A percentile compares a stretch with the other conserved stretches of the same genome.
Conservation (phyloP, 805 yeast species). For the Schizosaccharomyces pombe region DNA sequence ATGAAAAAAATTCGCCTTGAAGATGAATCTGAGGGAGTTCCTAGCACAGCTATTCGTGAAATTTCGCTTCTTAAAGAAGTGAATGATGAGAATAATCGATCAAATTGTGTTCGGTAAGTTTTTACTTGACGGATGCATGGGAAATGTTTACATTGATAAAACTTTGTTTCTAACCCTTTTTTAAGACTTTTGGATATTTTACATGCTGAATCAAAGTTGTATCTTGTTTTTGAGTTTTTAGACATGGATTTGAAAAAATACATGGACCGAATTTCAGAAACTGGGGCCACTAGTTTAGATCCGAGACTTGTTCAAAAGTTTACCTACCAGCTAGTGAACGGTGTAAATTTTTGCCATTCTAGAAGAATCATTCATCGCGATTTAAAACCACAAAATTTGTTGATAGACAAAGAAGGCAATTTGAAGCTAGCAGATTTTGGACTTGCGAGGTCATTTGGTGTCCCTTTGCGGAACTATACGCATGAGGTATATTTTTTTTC, state of each 20-base stretch:
- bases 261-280: slow-evolving; percentile 86
- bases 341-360: slow-evolving; percentile 74
- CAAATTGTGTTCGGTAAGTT: slow-evolving; percentile 14
- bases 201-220: slow-evolving; percentile 77
- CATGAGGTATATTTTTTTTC: slow-evolving; percentile 58
- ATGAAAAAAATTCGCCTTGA: slow-evolving; percentile 84
- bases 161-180: background rate
- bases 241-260: slow-evolving; percentile 88
- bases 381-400: slow-evolving; percentile 82
- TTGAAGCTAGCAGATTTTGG: slow-evolving; percentile 84
- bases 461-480: slow-evolving; percentile 86
- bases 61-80: slow-evolving; percentile 83
- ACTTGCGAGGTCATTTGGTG: slow-evolving; percentile 89
- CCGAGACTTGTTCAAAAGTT: slow-evolving; percentile 77
- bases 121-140: background rate
- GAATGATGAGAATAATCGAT: slow-evolving; percentile 78
- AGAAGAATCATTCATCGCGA: slow-evolving; percentile 89
- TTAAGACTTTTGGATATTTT: slow-evolving; percentile 56
- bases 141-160: too few species aligned
- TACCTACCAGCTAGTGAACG: slow-evolving; percentile 55
- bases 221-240: slow-evolving; percentile 77
- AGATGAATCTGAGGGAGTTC: slow-evolving; percentile 95
- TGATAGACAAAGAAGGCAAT: slow-evolving; percentile 88
- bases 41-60: slow-evolving; percentile 92
- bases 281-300: slow-evolving; percentile 53